phyloP scores from a whole-genome alignment of 2,329 filamentous ascomycete genomes.

The Corniculantispora saksenae region DNA sequence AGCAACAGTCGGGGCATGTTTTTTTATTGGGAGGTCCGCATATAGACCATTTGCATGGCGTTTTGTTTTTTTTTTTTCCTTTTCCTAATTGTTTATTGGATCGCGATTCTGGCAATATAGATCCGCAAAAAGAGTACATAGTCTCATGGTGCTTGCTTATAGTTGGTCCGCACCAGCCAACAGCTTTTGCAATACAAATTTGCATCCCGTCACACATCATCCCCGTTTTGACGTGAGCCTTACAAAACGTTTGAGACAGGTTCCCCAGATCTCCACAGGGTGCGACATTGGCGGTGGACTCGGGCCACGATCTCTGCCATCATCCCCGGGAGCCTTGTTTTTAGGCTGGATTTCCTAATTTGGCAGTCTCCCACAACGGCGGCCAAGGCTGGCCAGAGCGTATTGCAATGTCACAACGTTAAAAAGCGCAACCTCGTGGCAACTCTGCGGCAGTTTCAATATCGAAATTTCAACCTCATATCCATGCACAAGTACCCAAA shows the following conservation, averaged over 20 bases:
- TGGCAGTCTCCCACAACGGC: not conserved
- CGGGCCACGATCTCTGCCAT: not conserved
- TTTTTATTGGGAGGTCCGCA: not conserved
- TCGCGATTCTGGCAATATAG: not conserved
- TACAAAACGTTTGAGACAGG: not conserved
- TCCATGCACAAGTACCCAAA: not conserved
- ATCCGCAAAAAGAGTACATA: slow-evolving; percentile 13
- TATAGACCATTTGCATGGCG: slow-evolving; percentile 16
- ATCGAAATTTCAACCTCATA: too few relatives aligned
- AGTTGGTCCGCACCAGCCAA: slow-evolving; percentile 11
- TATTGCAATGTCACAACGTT: too few relatives aligned
- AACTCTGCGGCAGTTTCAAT: too few relatives aligned
- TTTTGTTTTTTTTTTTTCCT: slow-evolving; percentile 1
- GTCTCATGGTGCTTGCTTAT: slow-evolving; percentile 1
- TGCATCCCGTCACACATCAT: not conserved
- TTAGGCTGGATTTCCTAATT: slow-evolving; percentile 5
- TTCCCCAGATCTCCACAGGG: not conserved
- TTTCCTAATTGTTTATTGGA: not conserved
- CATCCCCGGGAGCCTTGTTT: slow-evolving; percentile 6
- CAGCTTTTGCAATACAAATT: not conserved
- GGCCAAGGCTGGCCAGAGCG: not conserved
- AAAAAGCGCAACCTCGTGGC: not conserved
- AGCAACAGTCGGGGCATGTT: not conserved
- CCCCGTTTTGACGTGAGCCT: not conserved
- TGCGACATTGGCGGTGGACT: not conserved